Evolutionary conservation across 208 protist genomes (phyloP).

Genomic region (Wallacemonas sp.): DNA sequence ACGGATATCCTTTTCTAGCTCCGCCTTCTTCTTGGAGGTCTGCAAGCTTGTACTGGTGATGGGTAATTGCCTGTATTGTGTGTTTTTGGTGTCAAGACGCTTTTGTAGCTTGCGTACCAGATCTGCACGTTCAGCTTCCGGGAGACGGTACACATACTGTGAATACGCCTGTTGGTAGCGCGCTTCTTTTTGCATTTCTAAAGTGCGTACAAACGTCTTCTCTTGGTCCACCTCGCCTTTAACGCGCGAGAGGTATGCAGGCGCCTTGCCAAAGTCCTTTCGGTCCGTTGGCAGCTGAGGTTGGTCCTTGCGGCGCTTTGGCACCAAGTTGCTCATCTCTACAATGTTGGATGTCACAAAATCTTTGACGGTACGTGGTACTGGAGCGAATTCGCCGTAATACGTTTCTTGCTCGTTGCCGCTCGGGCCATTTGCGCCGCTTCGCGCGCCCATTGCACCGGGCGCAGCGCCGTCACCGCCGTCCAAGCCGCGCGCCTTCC

Average conservation of each 20-base stretch:
- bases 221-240: conserved; percentile 88
- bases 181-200: conserved; percentile 56
- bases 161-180: conserved; percentile 34
- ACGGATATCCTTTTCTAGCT: conserved; percentile 70
- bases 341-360: conserved; percentile 94
- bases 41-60: conserved; percentile 82
- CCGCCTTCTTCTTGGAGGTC: conserved; percentile 55
- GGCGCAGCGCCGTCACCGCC: not conserved
- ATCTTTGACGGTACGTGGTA: conserved; percentile 66
- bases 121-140: conserved; percentile 69
- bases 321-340: conserved; percentile 88
- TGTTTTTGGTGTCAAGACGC: conserved; percentile 62
- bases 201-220: conserved; percentile 64
- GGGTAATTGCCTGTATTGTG: conserved; percentile 79
- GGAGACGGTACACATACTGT: conserved; percentile 74
- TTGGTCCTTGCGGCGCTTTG: conserved; percentile 70
- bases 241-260: conserved; percentile 85
- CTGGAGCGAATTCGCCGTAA: conserved; percentile 12
- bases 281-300: conserved; percentile 57
- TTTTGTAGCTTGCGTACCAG: conserved; percentile 71
- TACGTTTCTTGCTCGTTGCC: not conserved
- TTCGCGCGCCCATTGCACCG: not conserved
- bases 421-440: conserved; percentile 3
- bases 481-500: not conserved
- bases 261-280: conserved; percentile 83